These are phyloP conservation scores for Conoideocrella luteorostrata DNA, from an alignment of 2,329 filamentous ascomycete genomes.

Conservation along the genomic window DNA sequence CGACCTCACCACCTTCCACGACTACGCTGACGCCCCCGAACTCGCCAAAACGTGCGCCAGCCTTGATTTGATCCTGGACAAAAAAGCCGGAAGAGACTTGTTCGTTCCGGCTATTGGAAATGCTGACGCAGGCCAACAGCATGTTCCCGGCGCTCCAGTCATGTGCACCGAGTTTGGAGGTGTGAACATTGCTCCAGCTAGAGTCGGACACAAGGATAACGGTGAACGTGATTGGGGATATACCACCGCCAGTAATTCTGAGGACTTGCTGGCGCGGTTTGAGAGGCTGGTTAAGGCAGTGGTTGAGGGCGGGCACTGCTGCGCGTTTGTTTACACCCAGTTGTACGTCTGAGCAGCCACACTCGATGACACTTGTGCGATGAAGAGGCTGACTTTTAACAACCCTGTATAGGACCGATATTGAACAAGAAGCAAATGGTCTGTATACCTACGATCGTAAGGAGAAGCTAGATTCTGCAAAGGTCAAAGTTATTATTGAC, in stretches of 20 bases:
- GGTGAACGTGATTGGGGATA: constrained; percentile 57
- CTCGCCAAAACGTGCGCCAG: constrained; percentile 48
- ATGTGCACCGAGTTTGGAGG: constrained; percentile 64
- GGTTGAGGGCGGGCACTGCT: constrained; percentile 48
- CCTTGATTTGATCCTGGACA: constrained; percentile 46
- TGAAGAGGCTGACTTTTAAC: background rate
- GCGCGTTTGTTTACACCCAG: constrained; percentile 62
- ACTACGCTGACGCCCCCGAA: constrained; percentile 54
- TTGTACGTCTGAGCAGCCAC: constrained; percentile 35
- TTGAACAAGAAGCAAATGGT: constrained; percentile 64
- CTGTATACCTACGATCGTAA: constrained; percentile 56
- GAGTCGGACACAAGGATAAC: constrained; percentile 22
- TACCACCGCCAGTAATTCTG: constrained; percentile 55
- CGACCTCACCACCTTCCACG: constrained; percentile 62
- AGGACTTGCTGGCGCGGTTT: constrained; percentile 52
- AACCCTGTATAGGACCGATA: constrained; percentile 37
- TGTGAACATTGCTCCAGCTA: constrained; percentile 54
- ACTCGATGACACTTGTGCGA: background rate
- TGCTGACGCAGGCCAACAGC: constrained; percentile 41
- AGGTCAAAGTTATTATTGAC: constrained; percentile 53
- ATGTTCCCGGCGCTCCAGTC: constrained; percentile 49
- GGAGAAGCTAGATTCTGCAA: constrained; percentile 51
- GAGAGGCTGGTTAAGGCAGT: constrained; percentile 54
- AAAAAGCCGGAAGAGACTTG: constrained; percentile 45
- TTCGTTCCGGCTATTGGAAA: constrained; percentile 43